Base-by-base conservation (phyloP, 257 asterid genomes). In the Primulina tabacum region DNA sequence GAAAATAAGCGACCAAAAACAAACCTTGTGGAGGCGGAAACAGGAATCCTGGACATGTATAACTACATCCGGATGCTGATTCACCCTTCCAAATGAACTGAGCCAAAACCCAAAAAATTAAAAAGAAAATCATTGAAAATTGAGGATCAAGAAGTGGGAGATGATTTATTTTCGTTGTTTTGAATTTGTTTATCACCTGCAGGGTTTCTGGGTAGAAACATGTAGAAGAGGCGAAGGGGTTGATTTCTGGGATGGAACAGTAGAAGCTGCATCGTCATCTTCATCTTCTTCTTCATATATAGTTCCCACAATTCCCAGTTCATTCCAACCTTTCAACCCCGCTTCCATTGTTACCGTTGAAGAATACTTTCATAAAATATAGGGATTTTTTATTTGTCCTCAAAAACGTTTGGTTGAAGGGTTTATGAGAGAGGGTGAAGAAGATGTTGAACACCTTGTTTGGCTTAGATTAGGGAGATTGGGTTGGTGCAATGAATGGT, bases 211-310 rank as follows among this genome's bases (percentile, higher is more conserved):
- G 11, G 71, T 69, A 4, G 80, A 75, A 56, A 59, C 69, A 55
- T 74, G 82, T 20, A 84, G 81, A 4, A 84, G 65, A 29, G 82
- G 73, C 6, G 89, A 73, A 26, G 90, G 75, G 0, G 85, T 77
- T 5, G 65, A 58, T 40, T 59, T 66, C 0, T 80, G 86, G 2
- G 95, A 84, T 1, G 55, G 55, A 12, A 78, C 20, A 8, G 82
- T 33, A n/a, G 89, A 75, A 73, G 16, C 34, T 57, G 17, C 82
- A 66, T 70, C 86, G 34, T 63, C 75, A 60, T 87, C 82, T 28
- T 79, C 92, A 14, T 80, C 86, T 53, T 87, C 97, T 55, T 87
- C 96, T 82, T 91, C 97, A 52, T 84, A 86, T 40, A 87, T 91
- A 17, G 91, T 91, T 24, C 83, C 88, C 16, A 86, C 91, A 62